These are phyloP conservation scores for Exophiala dermatitidis DNA, from an alignment of 2,329 filamentous ascomycete genomes.

Conservation along the genomic window DNA sequence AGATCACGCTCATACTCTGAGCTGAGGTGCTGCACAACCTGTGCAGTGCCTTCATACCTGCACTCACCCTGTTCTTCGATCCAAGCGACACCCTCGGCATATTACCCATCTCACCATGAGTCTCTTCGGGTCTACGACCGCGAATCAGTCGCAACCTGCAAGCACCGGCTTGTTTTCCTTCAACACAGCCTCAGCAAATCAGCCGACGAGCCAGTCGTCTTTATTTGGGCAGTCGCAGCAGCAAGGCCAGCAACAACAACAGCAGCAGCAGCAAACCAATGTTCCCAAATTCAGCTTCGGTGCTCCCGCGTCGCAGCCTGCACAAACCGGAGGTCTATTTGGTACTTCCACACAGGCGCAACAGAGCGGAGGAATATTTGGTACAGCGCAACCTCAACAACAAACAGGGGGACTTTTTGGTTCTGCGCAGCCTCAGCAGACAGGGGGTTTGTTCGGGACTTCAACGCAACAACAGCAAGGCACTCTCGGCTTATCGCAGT, in stretches of 20 bases:
- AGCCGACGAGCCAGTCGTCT: constrained; percentile 10
- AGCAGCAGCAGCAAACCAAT: constrained; percentile 12
- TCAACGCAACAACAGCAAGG: constrained; percentile 24
- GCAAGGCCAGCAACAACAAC: too few relatives aligned
- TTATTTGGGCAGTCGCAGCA: constrained; percentile 17
- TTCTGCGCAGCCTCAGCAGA: constrained; percentile 28
- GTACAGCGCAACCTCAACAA: constrained; percentile 25
- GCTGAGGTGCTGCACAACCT: too few relatives aligned
- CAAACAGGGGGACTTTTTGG: constrained; percentile 28
- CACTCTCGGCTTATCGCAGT: too few relatives aligned
- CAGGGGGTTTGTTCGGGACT: constrained; percentile 29
- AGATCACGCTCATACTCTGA: too few relatives aligned
- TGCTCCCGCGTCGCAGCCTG: constrained; percentile 20
- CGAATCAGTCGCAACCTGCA: constrained; percentile 13
- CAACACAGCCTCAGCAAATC: constrained; percentile 9
- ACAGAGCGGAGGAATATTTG: constrained; percentile 32
- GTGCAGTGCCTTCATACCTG: too few relatives aligned
- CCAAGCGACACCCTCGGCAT: background rate
- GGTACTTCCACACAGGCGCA: constrained; percentile 19
- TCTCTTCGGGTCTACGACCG: constrained; percentile 4
- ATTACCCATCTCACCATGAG: constrained; percentile 1
- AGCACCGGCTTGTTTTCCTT: constrained; percentile 13
- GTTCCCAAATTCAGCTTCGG: constrained; percentile 18
- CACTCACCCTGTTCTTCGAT: background rate
- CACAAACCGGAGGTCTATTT: constrained; percentile 30